phyloP scores from a whole-genome alignment of 495 filamentous ascomycete genomes.

The Evansstolkia leycettana region DNA sequence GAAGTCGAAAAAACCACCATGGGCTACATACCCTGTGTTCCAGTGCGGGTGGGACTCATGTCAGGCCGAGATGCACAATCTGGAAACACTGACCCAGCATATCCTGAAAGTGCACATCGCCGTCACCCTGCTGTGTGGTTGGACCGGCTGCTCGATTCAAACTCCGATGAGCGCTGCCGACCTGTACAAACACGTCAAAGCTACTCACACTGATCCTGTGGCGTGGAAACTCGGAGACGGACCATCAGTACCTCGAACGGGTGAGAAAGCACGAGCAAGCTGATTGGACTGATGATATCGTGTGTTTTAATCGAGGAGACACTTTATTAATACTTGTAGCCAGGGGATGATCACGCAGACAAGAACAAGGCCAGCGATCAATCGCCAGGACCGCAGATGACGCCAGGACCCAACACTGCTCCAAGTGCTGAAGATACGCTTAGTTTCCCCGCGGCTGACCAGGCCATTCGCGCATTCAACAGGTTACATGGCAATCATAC shows the following conservation, averaged over 20 bases:
- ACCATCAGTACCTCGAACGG: constrained; percentile 31
- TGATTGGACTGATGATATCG: not conserved
- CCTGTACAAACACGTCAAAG: constrained; percentile 50
- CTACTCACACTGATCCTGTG: constrained; percentile 43
- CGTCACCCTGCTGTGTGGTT: constrained; percentile 19
- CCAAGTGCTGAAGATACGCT: constrained; percentile 15
- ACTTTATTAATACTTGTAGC: constrained; percentile 11
- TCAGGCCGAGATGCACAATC: constrained; percentile 59
- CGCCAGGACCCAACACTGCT: not conserved
- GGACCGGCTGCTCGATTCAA: constrained; percentile 17
- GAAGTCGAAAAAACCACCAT: constrained; percentile 1
- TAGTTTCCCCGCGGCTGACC: constrained; percentile 22
- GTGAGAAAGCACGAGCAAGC: constrained; percentile 23
- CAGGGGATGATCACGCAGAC: not conserved
- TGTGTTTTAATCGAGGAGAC: no score
- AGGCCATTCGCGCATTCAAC: constrained; percentile 24
- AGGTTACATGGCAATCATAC: constrained; percentile 25
- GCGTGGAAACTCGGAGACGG: constrained; percentile 60
- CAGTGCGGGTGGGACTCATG: constrained; percentile 56
- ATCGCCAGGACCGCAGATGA: not conserved
- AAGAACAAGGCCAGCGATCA: not conserved
- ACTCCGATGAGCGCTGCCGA: constrained; percentile 17
- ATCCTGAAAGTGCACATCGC: constrained; percentile 42
- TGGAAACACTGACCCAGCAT: constrained; percentile 58
- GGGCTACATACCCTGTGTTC: constrained; percentile 30